phyloP scores from a whole-genome alignment of 1,284 basidiomycete species.

The Vanrija humicola region DNA sequence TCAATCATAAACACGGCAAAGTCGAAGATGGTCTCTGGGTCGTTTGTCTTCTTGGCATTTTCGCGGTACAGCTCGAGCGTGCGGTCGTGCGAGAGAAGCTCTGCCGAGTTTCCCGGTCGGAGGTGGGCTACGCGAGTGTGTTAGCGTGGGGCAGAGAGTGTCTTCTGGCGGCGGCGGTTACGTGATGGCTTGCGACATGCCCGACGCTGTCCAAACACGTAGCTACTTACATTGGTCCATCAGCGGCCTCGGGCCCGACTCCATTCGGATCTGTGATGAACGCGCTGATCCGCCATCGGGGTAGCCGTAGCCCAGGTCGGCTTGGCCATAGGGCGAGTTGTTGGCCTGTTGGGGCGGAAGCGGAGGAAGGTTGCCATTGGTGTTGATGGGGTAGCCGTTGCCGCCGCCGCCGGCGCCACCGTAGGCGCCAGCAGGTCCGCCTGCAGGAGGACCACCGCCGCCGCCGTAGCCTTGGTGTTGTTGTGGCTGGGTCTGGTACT shows the following conservation, averaged over 20 bases:
- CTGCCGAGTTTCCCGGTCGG: slow-evolving; percentile 84
- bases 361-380: not conserved
- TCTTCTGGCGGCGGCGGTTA: not conserved
- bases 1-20: slow-evolving; percentile 99
- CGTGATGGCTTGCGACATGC: not conserved
- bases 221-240: slow-evolving; percentile 47
- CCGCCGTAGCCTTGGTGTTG: no score
- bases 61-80: slow-evolving; percentile 94
- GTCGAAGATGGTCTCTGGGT: slow-evolving; percentile 95
- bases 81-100: slow-evolving; percentile 87
- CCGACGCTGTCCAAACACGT: not conserved
- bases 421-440: no score
- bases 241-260: slow-evolving; percentile 30
- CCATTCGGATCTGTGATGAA: slow-evolving; percentile 19
- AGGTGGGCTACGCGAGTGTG: slow-evolving; percentile 61
- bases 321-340: not conserved
- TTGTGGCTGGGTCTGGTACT: no score
- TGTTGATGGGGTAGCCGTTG: not conserved
- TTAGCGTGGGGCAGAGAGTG: not conserved
- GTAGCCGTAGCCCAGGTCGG: not conserved
- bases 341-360: slow-evolving; percentile 1
- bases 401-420: no score
- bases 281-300: slow-evolving; percentile 11
- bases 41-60: slow-evolving; percentile 98
- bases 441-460: no score